Evolutionary conservation across 2,329 filamentous ascomycete genomes (phyloP), one percentile per base, ranked within the genome.

Genomic region (Pleoardoris graminearum): DNA sequence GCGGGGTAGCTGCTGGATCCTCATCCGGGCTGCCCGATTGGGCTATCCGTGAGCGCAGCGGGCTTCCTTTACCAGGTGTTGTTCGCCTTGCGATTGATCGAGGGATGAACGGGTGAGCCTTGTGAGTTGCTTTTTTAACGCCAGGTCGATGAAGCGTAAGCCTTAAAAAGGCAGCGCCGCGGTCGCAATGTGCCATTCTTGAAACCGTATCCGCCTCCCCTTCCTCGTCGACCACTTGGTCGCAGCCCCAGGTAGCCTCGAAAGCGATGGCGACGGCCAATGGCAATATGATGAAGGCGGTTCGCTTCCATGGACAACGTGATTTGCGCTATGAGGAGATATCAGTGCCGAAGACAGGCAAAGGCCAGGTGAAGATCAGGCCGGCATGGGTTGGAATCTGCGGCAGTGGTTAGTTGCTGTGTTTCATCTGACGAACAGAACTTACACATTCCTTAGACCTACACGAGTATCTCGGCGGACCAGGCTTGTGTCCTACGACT

Each of bases 401-500:
- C 55, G 75, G 75, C 33, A 71, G 62, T 50, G 73, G 73, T 74
- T 59, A 33, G 57, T 33, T 2, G 14, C 2, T 22, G 17, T 7
- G 2, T 1, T 12, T 25, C 27, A n/a, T 23, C 27, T 16, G 6
- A 11, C 14, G 25, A 32, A 21, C 4, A n/a, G 12, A 14, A 42
- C 41, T 62, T 43, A 61, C 33, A 7, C 35, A 41, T 19, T 4
- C 29, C 33, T 25, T 39, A 73, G 72, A 75, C 55, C 65, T 80
- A n/a, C 78, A 80, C 55, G 78, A 80, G 57, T 80, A 77, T 54
- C 66, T 78, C 14, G 76, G 75, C 48, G 78, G 78, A 4, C 72
- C 77, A n/a, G 78, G 73, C 49, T 66, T 80, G 21, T 80, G 78
- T 56, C 81, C 80, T 0, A 76, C 75, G 1, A 77, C 73, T n/a